phyloP scores from a whole-genome alignment of 257 asterid species.

The Solanum pennellii region DNA sequence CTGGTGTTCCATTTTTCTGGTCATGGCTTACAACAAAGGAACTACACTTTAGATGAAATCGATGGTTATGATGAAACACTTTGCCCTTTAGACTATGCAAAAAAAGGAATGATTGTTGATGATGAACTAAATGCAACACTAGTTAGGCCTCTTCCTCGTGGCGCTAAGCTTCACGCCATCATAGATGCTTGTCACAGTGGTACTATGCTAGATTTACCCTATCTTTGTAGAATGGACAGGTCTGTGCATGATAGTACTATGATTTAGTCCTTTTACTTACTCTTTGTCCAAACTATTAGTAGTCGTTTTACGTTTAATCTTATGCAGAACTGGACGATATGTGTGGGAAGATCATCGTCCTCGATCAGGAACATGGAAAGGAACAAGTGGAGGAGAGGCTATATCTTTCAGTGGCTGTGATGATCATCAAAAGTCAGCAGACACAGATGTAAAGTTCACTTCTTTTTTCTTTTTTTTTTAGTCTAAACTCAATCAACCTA shows the following conservation, averaged over 20 bases:
- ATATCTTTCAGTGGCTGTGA: conserved; percentile 94
- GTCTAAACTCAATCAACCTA: not conserved
- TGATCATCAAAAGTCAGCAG: conserved; percentile 87
- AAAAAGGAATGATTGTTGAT: conserved; percentile 73
- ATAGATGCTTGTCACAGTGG: conserved; percentile 98
- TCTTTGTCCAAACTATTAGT: not conserved
- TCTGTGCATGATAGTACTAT: not conserved
- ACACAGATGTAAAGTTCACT: conserved; percentile 45
- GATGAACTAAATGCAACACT: conserved; percentile 72
- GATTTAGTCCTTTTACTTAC: not conserved
- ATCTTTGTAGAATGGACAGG: conserved; percentile 94
- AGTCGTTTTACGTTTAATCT: not conserved
- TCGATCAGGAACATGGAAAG: conserved; percentile 79
- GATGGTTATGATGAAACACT: conserved; percentile 90
- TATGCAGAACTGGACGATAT: conserved; percentile 53
- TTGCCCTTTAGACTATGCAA: conserved; percentile 66
- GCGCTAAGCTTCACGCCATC: conserved; percentile 87
- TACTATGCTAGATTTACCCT: conserved; percentile 71
- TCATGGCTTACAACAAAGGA: conserved; percentile 75
- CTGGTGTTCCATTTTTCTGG: conserved; percentile 86
- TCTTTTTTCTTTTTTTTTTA: not conserved
- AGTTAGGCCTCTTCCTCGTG: conserved; percentile 75
- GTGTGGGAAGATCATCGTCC: conserved; percentile 98
- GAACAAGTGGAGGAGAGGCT: conserved; percentile 94
- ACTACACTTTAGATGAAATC: conserved; percentile 72